Evolutionary conservation across 805 yeast genomes (phyloP).

Genomic region (Jamesozyma rosinii): DNA sequence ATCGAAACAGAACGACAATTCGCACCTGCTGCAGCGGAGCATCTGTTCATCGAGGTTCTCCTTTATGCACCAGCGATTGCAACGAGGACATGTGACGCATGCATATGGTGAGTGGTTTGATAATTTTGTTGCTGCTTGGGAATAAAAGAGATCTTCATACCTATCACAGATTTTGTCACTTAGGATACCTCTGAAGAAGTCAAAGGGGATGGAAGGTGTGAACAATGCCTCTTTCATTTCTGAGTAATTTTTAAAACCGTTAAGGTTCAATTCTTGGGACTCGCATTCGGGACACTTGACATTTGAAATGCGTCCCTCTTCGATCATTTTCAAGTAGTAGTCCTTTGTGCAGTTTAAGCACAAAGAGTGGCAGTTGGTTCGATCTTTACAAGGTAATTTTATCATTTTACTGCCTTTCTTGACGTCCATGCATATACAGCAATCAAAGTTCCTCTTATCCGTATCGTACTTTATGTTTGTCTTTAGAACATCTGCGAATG

Average conservation of each 20-base stretch:
- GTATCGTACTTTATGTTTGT: slow-evolving; percentile 25
- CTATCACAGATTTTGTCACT: slow-evolving; percentile 27
- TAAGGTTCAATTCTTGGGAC: slow-evolving; percentile 14
- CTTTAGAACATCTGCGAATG: slow-evolving; percentile 19
- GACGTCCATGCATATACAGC: slow-evolving; percentile 49
- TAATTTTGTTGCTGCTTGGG: slow-evolving; percentile 36
- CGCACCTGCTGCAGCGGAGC: slow-evolving; percentile 42
- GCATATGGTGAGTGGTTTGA: slow-evolving; percentile 39
- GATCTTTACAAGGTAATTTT: slow-evolving; percentile 30
- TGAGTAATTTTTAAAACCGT: slow-evolving; percentile 17
- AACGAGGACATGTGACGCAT: slow-evolving; percentile 46
- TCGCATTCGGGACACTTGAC: slow-evolving; percentile 51
- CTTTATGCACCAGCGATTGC: slow-evolving; percentile 40
- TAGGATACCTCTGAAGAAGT: slow-evolving; percentile 30
- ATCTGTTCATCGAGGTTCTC: slow-evolving; percentile 39
- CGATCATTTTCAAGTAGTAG: slow-evolving; percentile 36
- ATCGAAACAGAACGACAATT: slow-evolving; percentile 45
- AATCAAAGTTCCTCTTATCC: slow-evolving; percentile 34
- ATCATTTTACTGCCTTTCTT: slow-evolving; percentile 38
- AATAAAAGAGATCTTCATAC: slow-evolving; percentile 33
- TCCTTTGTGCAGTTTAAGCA: slow-evolving; percentile 39
- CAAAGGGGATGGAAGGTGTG: slow-evolving; percentile 33
- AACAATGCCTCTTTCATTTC: slow-evolving; percentile 35
- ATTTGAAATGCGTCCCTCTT: slow-evolving; percentile 40
- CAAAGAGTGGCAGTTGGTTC: slow-evolving; percentile 32